Base-by-base conservation (phyloP, 768 basidiomycete species). In the Boletus tomentosulus region DNA sequence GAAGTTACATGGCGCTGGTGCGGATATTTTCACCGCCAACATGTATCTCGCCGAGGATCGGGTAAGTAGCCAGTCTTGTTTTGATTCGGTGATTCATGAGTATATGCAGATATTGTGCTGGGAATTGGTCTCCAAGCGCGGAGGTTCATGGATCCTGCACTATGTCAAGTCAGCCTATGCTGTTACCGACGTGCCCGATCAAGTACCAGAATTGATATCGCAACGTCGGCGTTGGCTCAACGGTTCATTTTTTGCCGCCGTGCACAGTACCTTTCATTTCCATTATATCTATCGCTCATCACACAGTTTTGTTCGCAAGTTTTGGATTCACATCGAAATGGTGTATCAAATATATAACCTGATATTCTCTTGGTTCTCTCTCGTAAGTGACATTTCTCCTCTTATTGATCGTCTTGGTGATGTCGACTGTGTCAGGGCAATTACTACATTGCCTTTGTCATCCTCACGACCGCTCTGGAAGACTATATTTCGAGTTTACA, bases 201-300 rank as follows among this genome's bases (percentile, higher is more conserved):
- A 91, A 82, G 85, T 96, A 16, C 92, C 96, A 0, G 96, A 98
- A 68, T 73, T 98, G 56, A 92, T 99, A 62, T 91, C 91, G 0
- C 96, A 98, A 66, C 87, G 96, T 48, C 82, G 96, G 35, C 86
- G 95, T 38, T 98, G 96, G 96, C 79, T 99, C 27, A 98, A 98
- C 69, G 93, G 96, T 13, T 95, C 92, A 4, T 98, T 99, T 84
- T 99, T 99, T 71, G 97, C 95, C 10, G 92, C 89, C 0, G 84
- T 98, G 15, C 94, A 98, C 73, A 86, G 87, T 53, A 89, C 85
- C 4, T 78, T 94, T 59, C 92, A 98, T 67, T 98, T 99, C 71
- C 86, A 90, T 59, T 98, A 98, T 66, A 82, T 99, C 38, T 98
- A 98, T 69, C 84, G 96, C 25, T 92, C 89, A 9, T 86, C 89